Evolutionary conservation across 1,284 basidiomycete species (phyloP).

Genomic region (Hemileia vastatrix): DNA sequence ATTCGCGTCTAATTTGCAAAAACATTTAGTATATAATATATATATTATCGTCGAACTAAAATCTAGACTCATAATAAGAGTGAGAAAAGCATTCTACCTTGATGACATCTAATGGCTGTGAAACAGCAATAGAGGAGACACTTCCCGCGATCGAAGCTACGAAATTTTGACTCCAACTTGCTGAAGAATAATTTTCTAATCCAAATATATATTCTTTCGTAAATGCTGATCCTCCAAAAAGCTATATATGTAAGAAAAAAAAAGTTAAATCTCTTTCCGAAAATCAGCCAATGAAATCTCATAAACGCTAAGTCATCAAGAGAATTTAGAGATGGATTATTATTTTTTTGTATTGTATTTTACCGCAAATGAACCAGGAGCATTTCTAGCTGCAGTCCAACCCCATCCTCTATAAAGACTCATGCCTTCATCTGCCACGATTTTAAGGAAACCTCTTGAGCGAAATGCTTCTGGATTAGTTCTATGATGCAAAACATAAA

Average conservation of each 20-base stretch:
- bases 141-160: constrained; percentile 81
- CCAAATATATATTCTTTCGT: constrained; percentile 90
- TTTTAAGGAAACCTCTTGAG: constrained; percentile 76
- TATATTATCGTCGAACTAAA: too few relatives aligned
- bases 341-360: not conserved
- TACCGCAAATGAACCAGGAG: constrained; percentile 82
- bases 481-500: constrained; percentile 11
- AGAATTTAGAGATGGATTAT: not conserved
- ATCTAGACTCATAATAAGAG: too few relatives aligned
- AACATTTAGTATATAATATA: not conserved
- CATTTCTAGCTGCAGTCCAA: constrained; percentile 97
- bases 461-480: constrained; percentile 93
- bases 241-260: constrained; percentile 32
- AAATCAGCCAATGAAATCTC: not conserved
- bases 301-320: not conserved
- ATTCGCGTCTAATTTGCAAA: constrained; percentile 58
- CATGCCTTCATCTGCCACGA: constrained; percentile 80
- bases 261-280: not conserved
- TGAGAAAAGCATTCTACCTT: too few relatives aligned
- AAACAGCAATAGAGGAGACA: constrained; percentile 88
- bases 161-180: constrained; percentile 78
- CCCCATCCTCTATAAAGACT: constrained; percentile 89
- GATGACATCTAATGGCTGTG: constrained; percentile 88
- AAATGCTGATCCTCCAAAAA: constrained; percentile 88
- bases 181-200: constrained; percentile 76